Evolutionary conservation across 495 filamentous ascomycete genomes (phyloP).

Genomic region (Poronia punctata): DNA sequence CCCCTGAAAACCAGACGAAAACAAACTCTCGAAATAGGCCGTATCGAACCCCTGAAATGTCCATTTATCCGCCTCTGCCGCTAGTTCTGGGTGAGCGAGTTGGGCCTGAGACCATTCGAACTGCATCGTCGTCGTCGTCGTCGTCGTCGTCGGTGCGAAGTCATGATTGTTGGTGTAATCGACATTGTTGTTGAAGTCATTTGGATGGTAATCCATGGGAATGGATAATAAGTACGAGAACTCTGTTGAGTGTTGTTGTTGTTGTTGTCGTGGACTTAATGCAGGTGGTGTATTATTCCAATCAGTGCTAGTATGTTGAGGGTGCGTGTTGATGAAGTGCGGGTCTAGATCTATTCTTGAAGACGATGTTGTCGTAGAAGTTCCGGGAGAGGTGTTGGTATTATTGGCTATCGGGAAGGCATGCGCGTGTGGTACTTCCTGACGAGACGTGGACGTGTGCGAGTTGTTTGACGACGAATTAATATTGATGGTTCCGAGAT

Average conservation of each 20-base stretch:
- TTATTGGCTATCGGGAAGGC: not conserved
- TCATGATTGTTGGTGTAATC: conserved; percentile 19
- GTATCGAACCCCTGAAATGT: conserved; percentile 36
- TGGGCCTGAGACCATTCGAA: conserved; percentile 19
- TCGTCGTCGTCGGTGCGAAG: too few species aligned
- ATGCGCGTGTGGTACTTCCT: conserved; percentile 3
- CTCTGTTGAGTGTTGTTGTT: too few species aligned
- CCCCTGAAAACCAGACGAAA: conserved; percentile 9
- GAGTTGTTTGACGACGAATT: conserved; percentile 17
- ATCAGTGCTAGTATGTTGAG: too few species aligned
- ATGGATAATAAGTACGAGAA: too few species aligned
- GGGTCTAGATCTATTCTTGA: too few species aligned
- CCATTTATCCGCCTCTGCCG: conserved; percentile 33
- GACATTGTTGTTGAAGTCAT: conserved; percentile 7
- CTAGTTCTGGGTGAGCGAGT: conserved; percentile 15
- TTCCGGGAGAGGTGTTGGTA: not conserved
- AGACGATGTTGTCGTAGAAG: too few species aligned
- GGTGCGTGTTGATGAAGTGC: too few species aligned
- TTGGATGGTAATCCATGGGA: too few species aligned
- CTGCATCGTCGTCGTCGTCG: conserved; percentile 30
- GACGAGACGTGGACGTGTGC: conserved; percentile 4
- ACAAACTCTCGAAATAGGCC: conserved; percentile 27
- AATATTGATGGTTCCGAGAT: conserved; percentile 41
- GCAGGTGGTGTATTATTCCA: too few species aligned
- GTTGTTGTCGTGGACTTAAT: too few species aligned